A percentile compares a stretch with the other conserved stretches of the same genome.
Evolutionary conservation across 208 protist species (phyloP).

Genomic region (Crithidia expoeki): DNA sequence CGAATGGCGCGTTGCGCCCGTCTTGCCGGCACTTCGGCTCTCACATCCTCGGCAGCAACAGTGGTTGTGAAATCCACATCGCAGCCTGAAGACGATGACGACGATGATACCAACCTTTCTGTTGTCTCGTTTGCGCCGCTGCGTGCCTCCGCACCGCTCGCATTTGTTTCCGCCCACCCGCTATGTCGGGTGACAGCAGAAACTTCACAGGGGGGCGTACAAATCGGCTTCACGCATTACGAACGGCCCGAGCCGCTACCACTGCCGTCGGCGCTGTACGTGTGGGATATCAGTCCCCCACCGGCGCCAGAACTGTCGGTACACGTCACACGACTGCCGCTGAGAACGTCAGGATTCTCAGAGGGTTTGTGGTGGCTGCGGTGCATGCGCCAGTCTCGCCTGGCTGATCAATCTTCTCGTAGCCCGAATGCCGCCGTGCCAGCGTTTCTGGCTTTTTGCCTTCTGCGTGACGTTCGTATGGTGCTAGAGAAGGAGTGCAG

Average conservation of each 20-base stretch:
- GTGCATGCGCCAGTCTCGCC: not conserved
- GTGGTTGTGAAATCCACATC: too few relatives aligned
- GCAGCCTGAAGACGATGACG: not conserved
- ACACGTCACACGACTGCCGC: not conserved
- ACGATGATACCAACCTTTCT: not conserved
- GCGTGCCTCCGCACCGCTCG: not conserved
- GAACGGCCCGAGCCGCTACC: not conserved
- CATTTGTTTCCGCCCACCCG: not conserved
- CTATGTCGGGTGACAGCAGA: not conserved
- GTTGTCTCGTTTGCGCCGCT: not conserved
- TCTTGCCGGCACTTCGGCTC: not conserved
- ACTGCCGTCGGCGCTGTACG: not conserved
- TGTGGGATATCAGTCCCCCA: constrained; percentile 2
- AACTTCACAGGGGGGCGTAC: not conserved
- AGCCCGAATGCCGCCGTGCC: not conserved
- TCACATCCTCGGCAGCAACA: too few relatives aligned
- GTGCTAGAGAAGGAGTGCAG: constrained; percentile 3
- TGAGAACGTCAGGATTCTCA: not conserved
- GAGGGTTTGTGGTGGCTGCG: constrained; percentile 11
- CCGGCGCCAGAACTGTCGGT: not conserved
- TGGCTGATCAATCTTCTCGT: not conserved
- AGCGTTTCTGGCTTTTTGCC: not conserved
- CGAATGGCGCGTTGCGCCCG: not conserved
- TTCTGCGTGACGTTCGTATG: not conserved
- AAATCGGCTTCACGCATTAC: constrained; percentile 11